Evolutionary conservation across 2,329 filamentous ascomycete genomes (phyloP).

Genomic region (Chalaropsis thielavioides): DNA sequence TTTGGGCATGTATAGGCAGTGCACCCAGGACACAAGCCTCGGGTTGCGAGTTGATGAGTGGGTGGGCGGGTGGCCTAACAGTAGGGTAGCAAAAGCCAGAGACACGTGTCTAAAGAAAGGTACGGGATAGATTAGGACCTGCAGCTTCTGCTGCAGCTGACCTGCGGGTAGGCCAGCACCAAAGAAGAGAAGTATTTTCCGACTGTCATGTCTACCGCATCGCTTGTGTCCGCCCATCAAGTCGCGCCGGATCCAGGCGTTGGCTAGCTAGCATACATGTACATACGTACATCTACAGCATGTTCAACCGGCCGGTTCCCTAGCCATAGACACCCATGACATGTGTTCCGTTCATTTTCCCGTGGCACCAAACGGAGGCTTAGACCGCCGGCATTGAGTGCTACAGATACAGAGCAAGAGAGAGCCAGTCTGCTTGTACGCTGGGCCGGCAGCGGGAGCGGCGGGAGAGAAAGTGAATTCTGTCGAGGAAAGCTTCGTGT

Average conservation of each 20-base stretch:
- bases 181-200: neutral
- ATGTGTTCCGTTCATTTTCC: neutral
- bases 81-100: neutral
- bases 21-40: neutral
- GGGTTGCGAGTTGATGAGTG: neutral
- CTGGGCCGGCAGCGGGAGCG: neutral
- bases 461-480: neutral
- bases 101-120: neutral
- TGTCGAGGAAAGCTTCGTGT: neutral
- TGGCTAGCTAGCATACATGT: slow-evolving; percentile 1
- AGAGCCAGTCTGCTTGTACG: neutral
- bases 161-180: neutral
- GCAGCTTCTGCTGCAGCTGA: neutral
- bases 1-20: neutral
- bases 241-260: neutral
- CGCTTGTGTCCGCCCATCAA: neutral
- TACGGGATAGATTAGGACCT: neutral
- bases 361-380: neutral
- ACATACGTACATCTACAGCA: neutral
- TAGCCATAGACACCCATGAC: neutral
- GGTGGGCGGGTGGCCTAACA: neutral
- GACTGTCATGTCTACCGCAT: neutral
- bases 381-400: neutral
- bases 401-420: neutral
- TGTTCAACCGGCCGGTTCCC: neutral